A percentile compares a stretch with the other conserved stretches of the same genome.
Conservation (phyloP, 2,329 filamentous ascomycete genomes). For the Ascochyta pisi region DNA sequence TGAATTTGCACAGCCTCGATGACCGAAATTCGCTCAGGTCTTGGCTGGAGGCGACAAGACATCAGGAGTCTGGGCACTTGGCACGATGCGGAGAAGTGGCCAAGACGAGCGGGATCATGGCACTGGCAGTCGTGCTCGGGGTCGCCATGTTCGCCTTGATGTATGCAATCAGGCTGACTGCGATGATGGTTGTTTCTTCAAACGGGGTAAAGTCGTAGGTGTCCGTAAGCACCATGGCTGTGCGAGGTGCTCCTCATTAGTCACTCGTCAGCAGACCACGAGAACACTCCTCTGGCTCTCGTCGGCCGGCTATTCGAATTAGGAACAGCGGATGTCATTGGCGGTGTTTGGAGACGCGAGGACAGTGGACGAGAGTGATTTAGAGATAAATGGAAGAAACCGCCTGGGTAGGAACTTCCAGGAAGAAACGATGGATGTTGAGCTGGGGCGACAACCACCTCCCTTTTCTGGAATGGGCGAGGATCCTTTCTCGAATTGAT, state of each 20-base stretch:
- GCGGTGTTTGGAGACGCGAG: background rate
- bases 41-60: constrained; percentile 11
- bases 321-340: background rate
- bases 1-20: constrained; percentile 21
- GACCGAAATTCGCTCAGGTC: constrained; percentile 12
- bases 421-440: background rate
- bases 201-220: background rate
- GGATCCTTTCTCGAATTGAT: constrained; percentile 5
- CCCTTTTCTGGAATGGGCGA: constrained; percentile 9
- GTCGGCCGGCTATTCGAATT: background rate
- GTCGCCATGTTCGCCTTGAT: constrained; percentile 6
- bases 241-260: background rate
- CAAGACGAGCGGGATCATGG: constrained; percentile 22
- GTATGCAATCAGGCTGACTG: background rate
- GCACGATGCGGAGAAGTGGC: constrained; percentile 16
- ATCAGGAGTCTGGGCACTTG: constrained; percentile 14
- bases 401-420: background rate
- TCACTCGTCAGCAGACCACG: background rate
- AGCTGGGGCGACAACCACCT: constrained; percentile 8
- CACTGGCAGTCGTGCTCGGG: constrained; percentile 9
- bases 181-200: background rate
- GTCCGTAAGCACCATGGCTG: constrained; percentile 2
- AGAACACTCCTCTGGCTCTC: background rate
- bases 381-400: background rate
- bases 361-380: background rate